phyloP scores from a whole-genome alignment of 495 filamentous ascomycete species.

The Neurospora sp. region DNA sequence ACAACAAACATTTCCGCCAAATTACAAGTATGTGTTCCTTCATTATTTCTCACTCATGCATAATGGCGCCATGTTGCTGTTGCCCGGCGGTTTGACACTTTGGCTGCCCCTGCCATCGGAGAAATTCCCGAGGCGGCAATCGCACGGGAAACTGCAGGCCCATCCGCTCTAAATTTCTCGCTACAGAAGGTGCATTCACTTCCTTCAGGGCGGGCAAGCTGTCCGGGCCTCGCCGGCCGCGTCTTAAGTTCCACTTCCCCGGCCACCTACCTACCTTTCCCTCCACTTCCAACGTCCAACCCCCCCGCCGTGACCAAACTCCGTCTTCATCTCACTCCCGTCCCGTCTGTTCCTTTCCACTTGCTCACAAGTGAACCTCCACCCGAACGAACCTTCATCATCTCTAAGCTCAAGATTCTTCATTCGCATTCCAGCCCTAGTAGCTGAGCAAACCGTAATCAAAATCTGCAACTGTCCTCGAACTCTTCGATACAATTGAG shows the following conservation, averaged over 20 bases:
- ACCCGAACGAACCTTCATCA: neutral
- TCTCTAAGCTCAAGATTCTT: neutral
- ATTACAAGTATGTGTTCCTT: neutral
- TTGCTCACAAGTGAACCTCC: neutral
- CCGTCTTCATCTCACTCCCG: neutral
- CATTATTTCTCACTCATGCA: neutral
- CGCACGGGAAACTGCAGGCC: neutral
- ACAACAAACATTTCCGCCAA: neutral
- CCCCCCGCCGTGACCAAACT: neutral
- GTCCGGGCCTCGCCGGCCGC: neutral
- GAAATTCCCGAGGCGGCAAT: constrained; percentile 2
- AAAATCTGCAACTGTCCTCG: neutral
- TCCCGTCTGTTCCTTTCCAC: neutral
- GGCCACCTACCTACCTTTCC: neutral
- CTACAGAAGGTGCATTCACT: neutral
- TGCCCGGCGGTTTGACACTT: neutral
- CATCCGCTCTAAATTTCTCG: neutral
- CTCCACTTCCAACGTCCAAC: neutral
- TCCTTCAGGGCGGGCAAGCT: neutral
- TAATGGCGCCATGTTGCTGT: neutral
- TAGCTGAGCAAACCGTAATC: neutral
- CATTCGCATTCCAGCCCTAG: neutral
- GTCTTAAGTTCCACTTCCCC: neutral
- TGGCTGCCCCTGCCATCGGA: constrained; percentile 3
- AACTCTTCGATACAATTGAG: neutral